Evolutionary conservation across 2,329 filamentous ascomycete genomes (phyloP).

Genomic region (Talaromyces sp.): DNA sequence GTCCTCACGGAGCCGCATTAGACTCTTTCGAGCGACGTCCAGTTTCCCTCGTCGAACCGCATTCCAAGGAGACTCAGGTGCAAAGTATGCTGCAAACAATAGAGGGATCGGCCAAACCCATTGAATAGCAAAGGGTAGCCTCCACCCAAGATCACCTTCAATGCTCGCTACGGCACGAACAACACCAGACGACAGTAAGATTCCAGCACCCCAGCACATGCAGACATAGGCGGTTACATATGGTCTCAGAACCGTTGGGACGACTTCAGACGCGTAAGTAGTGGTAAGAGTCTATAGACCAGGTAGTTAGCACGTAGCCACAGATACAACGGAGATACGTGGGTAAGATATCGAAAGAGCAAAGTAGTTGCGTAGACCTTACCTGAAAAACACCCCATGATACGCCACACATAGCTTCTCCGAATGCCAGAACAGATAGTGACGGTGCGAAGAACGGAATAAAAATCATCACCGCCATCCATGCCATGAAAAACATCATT

Average conservation of each 20-base stretch:
- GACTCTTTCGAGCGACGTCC: slow-evolving; percentile 46
- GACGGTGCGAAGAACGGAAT: slow-evolving; percentile 54
- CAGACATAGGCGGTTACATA: slow-evolving; percentile 50
- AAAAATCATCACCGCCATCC: slow-evolving; percentile 49
- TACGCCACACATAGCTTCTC: slow-evolving; percentile 51
- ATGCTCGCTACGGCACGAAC: slow-evolving; percentile 50
- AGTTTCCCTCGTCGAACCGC: slow-evolving; percentile 48
- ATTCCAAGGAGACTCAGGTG: slow-evolving; percentile 55
- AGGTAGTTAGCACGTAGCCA: background rate
- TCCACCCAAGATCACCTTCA: slow-evolving; percentile 51
- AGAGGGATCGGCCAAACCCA: slow-evolving; percentile 56
- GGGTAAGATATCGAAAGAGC: background rate
- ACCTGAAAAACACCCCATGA: slow-evolving; percentile 21
- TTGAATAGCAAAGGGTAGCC: slow-evolving; percentile 53
- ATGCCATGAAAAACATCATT: slow-evolving; percentile 47
- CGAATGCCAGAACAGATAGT: slow-evolving; percentile 48
- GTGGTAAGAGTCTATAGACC: slow-evolving; percentile 51
- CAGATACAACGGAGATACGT: background rate
- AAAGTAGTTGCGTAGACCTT: background rate
- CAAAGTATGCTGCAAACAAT: slow-evolving; percentile 47
- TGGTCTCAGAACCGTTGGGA: slow-evolving; percentile 45
- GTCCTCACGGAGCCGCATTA: slow-evolving; percentile 47
- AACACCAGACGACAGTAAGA: slow-evolving; percentile 52
- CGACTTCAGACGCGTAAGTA: slow-evolving; percentile 50
- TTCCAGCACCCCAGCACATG: slow-evolving; percentile 50